phyloP scores from a whole-genome alignment of 148 eudicot genomes.

The Rhododendron williamsianum region DNA sequence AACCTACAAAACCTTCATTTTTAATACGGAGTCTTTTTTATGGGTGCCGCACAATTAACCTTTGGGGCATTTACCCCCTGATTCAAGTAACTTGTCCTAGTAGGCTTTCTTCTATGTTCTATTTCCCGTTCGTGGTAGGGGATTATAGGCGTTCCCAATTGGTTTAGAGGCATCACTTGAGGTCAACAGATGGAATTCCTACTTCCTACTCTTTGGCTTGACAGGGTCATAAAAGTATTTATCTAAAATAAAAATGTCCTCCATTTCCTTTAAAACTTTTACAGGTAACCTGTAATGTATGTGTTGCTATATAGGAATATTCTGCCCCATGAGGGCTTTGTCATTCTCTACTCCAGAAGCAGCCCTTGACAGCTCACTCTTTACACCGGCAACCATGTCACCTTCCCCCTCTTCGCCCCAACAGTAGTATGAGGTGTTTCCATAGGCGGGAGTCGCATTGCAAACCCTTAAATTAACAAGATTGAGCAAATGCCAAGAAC shows the following conservation, averaged over 20 bases:
- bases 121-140: neutral
- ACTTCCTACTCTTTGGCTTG: neutral
- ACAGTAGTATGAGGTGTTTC: neutral
- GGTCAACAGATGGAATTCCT: neutral
- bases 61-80: neutral
- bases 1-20: neutral
- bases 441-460: neutral
- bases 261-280: neutral
- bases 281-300: neutral
- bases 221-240: neutral
- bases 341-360: neutral
- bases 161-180: neutral
- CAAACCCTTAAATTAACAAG: neutral
- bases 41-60: neutral
- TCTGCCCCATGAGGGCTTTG: neutral
- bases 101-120: neutral
- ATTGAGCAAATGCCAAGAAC: neutral
- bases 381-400: neutral
- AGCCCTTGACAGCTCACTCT: neutral
- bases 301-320: neutral
- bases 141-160: neutral
- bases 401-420: neutral
- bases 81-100: neutral
- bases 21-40: neutral
- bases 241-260: neutral